These are phyloP conservation scores for Sugiyamaella japonica DNA, from an alignment of 1,139 yeast genomes.

Conservation along the genomic window DNA sequence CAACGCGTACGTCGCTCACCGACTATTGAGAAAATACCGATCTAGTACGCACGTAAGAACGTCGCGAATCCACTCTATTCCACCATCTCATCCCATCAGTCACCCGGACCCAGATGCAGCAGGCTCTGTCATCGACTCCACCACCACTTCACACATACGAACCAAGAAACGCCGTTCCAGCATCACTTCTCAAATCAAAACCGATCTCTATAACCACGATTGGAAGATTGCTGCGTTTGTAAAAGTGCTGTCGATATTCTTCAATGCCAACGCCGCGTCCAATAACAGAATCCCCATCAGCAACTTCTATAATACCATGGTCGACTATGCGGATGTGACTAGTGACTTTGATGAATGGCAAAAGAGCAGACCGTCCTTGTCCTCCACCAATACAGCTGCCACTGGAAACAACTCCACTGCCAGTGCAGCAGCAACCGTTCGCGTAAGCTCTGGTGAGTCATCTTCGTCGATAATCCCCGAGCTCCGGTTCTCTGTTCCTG, in stretches of 20 bases:
- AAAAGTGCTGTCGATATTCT: slow-evolving; percentile 54
- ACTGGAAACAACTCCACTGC: neutral
- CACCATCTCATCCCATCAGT: neutral
- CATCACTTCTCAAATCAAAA: slow-evolving; percentile 42
- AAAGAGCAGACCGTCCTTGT: slow-evolving; percentile 23
- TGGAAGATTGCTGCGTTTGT: slow-evolving; percentile 80
- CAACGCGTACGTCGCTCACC: slow-evolving; percentile 43
- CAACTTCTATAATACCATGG: slow-evolving; percentile 73
- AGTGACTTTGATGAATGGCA: slow-evolving; percentile 89
- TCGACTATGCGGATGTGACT: slow-evolving; percentile 73
- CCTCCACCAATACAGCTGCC: neutral
- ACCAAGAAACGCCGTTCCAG: slow-evolving; percentile 36
- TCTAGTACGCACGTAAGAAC: slow-evolving; percentile 1
- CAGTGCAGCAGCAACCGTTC: neutral
- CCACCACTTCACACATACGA: slow-evolving; percentile 15
- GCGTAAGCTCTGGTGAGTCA: neutral
- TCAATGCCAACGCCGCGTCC: slow-evolving; percentile 52
- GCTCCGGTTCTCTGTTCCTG: neutral
- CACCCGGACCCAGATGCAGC: neutral
- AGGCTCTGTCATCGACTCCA: neutral
- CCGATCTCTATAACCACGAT: slow-evolving; percentile 69
- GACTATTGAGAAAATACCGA: slow-evolving; percentile 34
- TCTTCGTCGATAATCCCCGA: slow-evolving; percentile 10
- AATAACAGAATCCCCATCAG: slow-evolving; percentile 48
- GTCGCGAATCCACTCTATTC: neutral